Evolutionary conservation across 2,329 filamentous ascomycete genomes (phyloP).

Genomic region (Aspergillus hiratsukae): DNA sequence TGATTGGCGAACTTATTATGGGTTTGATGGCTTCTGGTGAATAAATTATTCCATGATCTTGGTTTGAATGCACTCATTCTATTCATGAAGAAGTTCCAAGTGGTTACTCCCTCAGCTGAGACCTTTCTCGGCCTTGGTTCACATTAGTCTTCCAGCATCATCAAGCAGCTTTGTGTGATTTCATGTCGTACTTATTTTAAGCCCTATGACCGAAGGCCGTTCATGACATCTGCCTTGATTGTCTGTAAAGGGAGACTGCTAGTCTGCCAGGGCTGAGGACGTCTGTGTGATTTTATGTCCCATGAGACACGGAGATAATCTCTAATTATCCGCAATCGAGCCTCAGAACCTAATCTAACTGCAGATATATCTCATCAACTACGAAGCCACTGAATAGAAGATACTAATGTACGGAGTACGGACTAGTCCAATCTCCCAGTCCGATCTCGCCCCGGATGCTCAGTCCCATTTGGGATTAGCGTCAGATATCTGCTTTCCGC

Average conservation of each 20-base stretch:
- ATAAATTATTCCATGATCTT: constrained; percentile 7
- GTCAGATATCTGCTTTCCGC: background rate
- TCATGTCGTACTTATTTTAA: background rate
- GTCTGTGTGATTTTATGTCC: background rate
- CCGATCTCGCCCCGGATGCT: background rate
- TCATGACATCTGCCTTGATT: background rate
- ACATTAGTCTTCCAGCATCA: background rate
- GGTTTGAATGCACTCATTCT: constrained; percentile 1
- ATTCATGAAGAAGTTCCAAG: background rate
- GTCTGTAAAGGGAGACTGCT: background rate
- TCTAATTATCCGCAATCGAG: no score
- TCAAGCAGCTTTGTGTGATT: background rate
- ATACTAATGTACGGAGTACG: background rate
- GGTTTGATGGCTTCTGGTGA: constrained; percentile 12
- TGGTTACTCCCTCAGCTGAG: background rate
- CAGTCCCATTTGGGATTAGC: constrained; percentile 1
- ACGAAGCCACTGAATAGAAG: background rate
- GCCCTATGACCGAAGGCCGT: background rate
- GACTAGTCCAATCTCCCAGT: background rate
- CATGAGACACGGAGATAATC: no score
- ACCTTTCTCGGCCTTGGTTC: background rate
- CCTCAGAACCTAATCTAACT: no score
- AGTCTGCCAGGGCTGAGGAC: background rate
- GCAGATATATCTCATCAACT: background rate
- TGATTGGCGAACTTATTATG: constrained; percentile 13